Evolutionary conservation across 345 rosid genomes (phyloP).

Genomic region (Sisymbrium irio): DNA sequence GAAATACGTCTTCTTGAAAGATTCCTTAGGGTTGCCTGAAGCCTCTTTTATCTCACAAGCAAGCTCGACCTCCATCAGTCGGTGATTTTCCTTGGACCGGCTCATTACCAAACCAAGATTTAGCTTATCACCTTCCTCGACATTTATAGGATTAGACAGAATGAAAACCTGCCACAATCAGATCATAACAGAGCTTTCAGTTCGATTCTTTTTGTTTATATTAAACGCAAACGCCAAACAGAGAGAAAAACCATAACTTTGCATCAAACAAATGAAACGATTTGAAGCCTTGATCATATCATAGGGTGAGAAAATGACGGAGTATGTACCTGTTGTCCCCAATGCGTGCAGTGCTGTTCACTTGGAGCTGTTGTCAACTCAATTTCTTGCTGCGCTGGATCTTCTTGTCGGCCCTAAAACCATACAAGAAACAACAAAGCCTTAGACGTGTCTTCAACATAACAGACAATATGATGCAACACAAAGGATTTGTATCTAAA

Average conservation of each 20-base stretch:
- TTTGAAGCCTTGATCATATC: neutral
- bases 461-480: slow-evolving; percentile 1
- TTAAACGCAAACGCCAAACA: neutral
- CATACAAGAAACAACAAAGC: neutral
- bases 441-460: slow-evolving; percentile 5
- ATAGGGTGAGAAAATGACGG: neutral
- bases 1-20: slow-evolving; percentile 56
- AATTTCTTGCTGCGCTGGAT: slow-evolving; percentile 66
- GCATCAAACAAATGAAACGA: neutral
- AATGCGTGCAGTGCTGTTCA: slow-evolving; percentile 70
- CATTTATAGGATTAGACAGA: slow-evolving; percentile 46
- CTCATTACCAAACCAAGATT: slow-evolving; percentile 65
- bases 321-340: slow-evolving; percentile 92
- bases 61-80: slow-evolving; percentile 85
- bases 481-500: neutral
- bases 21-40: slow-evolving; percentile 49
- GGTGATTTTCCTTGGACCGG: slow-evolving; percentile 82
- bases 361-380: slow-evolving; percentile 95
- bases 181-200: neutral
- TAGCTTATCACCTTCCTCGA: slow-evolving; percentile 57
- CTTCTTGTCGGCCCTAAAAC: slow-evolving; percentile 68
- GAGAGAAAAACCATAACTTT: neutral
- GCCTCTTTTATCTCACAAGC: slow-evolving; percentile 54
- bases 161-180: slow-evolving; percentile 68
- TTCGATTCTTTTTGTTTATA: neutral